Percentiles rank a stretch among this genome's conserved stretches.
Conservation (phyloP, 257 asterid species). For the Plectranthus barbatus region DNA sequence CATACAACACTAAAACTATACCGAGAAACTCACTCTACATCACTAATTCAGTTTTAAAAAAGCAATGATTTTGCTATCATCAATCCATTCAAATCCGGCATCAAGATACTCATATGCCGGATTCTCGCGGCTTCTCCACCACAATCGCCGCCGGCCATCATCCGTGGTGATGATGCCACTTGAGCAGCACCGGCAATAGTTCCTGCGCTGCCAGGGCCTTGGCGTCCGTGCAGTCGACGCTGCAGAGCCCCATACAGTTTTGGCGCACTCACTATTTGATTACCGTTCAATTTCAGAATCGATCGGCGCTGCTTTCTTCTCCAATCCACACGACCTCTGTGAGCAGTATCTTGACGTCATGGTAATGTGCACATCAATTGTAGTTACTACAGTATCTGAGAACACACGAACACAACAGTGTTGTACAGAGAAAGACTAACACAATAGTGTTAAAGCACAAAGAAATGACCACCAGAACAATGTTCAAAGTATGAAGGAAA, state of each 20-base stretch:
- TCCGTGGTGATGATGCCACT: background rate
- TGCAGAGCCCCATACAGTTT: constrained; percentile 60
- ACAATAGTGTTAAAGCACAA: no score
- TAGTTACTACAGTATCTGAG: no score
- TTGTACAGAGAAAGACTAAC: no score
- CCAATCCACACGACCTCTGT: constrained; percentile 61
- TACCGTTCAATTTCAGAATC: constrained; percentile 34
- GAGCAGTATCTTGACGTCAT: constrained; percentile 73
- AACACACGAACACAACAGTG: no score
- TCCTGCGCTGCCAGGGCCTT: constrained; percentile 19
- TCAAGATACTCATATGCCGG: constrained; percentile 6
- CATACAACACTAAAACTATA: no score
- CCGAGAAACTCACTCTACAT: no score
- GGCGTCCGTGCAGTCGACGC: constrained; percentile 58
- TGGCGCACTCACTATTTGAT: constrained; percentile 50
- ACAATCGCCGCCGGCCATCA: constrained; percentile 1
- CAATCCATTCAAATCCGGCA: constrained; percentile 24
- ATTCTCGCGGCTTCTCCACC: constrained; percentile 9
- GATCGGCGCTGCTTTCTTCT: constrained; percentile 46
- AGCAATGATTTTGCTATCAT: background rate
- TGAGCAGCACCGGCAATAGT: background rate
- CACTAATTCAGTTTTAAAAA: no score
- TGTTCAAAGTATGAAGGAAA: no score
- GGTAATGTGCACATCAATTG: constrained; percentile 56
- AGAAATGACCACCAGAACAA: no score